These are phyloP conservation scores for Botrytis porri DNA, from an alignment of 2,329 filamentous ascomycete genomes.

Conservation along the genomic window DNA sequence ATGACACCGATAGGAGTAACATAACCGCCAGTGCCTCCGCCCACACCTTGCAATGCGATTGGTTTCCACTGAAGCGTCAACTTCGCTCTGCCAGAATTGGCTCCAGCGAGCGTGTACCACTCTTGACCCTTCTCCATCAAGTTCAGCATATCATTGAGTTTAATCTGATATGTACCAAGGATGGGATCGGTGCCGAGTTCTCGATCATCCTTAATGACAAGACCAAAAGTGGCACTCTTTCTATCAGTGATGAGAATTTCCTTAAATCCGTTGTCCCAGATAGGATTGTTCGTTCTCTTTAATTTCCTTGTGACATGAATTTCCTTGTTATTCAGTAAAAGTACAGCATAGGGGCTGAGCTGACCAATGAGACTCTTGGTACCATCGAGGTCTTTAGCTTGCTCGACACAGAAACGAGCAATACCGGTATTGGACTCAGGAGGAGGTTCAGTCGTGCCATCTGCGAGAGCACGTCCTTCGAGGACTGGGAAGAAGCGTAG, in stretches of 20 bases:
- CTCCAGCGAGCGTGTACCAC: constrained; percentile 87
- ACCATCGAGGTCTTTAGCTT: constrained; percentile 92
- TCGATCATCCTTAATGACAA: constrained; percentile 94
- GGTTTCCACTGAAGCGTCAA: constrained; percentile 94
- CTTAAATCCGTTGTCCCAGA: constrained; percentile 90
- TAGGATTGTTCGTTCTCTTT: constrained; percentile 95
- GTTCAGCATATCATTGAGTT: constrained; percentile 87
- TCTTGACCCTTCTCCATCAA: constrained; percentile 90
- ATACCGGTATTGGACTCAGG: constrained; percentile 94
- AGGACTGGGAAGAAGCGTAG: constrained; percentile 95
- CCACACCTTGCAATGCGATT: constrained; percentile 76
- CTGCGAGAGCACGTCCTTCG: constrained; percentile 65
- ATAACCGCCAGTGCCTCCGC: constrained; percentile 80
- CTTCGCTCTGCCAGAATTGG: constrained; percentile 81
- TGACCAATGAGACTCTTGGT: constrained; percentile 88
- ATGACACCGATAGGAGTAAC: constrained; percentile 92
- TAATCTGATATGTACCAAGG: constrained; percentile 91
- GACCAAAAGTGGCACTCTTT: constrained; percentile 82
- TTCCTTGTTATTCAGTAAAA: constrained; percentile 89
- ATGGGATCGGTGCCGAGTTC: constrained; percentile 80
- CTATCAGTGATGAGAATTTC: constrained; percentile 94
- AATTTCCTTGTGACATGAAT: constrained; percentile 86
- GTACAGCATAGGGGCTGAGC: constrained; percentile 84
- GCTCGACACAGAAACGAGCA: constrained; percentile 86
- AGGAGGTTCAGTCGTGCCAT: constrained; percentile 74